Percentiles rank a stretch among this genome's conserved stretches.
Evolutionary conservation across 805 yeast species (phyloP).

Genomic region (Kazachstania psychrophila): DNA sequence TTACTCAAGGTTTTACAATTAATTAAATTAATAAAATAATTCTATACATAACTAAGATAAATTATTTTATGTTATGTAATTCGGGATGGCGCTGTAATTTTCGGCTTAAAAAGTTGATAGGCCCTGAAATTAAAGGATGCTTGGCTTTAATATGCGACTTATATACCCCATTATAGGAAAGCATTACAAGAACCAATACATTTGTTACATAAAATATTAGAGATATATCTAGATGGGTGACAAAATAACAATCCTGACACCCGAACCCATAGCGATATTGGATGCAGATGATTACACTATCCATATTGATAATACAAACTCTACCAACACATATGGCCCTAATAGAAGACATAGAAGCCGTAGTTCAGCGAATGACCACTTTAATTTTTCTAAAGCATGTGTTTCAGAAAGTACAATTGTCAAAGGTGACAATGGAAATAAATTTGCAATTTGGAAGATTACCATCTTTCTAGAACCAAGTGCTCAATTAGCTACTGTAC

Average conservation of each 20-base stretch:
- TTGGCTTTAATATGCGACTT: no score
- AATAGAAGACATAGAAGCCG: conserved; percentile 2
- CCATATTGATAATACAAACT: not conserved
- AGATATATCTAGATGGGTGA: not conserved
- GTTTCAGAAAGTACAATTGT: conserved; percentile 26
- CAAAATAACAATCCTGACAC: not conserved
- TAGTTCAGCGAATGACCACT: conserved; percentile 9
- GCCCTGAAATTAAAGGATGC: no score
- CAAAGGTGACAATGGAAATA: conserved; percentile 18
- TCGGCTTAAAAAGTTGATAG: no score
- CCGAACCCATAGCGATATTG: not conserved
- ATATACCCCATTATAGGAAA: no score
- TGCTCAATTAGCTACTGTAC: not conserved
- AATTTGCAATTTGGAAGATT: conserved; percentile 26
- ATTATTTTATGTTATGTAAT: no score
- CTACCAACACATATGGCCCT: no score
- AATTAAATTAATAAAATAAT: no score
- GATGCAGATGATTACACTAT: not conserved
- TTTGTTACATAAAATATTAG: no score
- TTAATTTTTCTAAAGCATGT: conserved; percentile 8
- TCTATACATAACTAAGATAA: no score
- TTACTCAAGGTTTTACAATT: no score
- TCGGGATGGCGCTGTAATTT: no score
- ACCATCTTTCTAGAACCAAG: conserved; percentile 14
- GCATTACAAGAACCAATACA: no score